Percentiles rank a stretch among this genome's conserved stretches.
Conservation (phyloP, 352 stramenopile species). For the Globisporangium paroecandrum region DNA sequence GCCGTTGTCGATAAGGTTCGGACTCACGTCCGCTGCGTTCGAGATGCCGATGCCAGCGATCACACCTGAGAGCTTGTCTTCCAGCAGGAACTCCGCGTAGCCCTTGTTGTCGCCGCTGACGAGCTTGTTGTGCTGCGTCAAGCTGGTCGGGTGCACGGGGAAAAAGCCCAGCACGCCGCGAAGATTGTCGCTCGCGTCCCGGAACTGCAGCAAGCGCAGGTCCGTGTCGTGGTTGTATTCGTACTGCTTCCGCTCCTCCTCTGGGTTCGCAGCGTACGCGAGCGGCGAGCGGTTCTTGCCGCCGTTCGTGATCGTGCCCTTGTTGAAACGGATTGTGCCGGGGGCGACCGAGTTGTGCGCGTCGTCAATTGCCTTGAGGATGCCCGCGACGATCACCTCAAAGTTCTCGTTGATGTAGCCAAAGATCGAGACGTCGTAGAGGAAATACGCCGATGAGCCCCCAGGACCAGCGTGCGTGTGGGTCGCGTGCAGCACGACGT, state of each 20-base stretch:
- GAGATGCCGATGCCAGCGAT: constrained; percentile 36
- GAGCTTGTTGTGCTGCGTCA: constrained; percentile 65
- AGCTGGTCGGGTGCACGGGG: constrained; percentile 76
- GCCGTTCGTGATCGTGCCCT: constrained; percentile 24
- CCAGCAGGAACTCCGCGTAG: constrained; percentile 41
- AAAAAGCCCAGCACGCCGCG: constrained; percentile 67
- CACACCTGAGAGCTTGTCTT: constrained; percentile 27
- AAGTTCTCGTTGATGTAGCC: constrained; percentile 54
- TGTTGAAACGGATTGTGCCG: constrained; percentile 37
- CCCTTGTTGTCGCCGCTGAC: constrained; percentile 83
- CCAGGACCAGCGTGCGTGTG: constrained; percentile 78
- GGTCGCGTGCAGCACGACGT: constrained; percentile 67
- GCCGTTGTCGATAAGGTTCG: constrained; percentile 40
- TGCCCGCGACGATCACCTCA: constrained; percentile 60
- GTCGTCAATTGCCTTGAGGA: constrained; percentile 48
- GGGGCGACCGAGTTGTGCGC: constrained; percentile 51
- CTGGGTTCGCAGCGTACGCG: constrained; percentile 68
- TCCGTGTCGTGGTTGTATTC: constrained; percentile 55
- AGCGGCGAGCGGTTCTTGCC: constrained; percentile 70
- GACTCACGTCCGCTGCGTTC: constrained; percentile 41
- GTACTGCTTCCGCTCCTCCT: constrained; percentile 50
- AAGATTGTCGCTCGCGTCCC: constrained; percentile 24
- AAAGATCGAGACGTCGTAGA: constrained; percentile 56
- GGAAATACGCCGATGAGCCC: constrained; percentile 69
- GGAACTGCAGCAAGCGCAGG: constrained; percentile 63